These are phyloP conservation scores for Apodospora peruviana DNA, from an alignment of 495 filamentous ascomycete genomes.

Conservation along the genomic window DNA sequence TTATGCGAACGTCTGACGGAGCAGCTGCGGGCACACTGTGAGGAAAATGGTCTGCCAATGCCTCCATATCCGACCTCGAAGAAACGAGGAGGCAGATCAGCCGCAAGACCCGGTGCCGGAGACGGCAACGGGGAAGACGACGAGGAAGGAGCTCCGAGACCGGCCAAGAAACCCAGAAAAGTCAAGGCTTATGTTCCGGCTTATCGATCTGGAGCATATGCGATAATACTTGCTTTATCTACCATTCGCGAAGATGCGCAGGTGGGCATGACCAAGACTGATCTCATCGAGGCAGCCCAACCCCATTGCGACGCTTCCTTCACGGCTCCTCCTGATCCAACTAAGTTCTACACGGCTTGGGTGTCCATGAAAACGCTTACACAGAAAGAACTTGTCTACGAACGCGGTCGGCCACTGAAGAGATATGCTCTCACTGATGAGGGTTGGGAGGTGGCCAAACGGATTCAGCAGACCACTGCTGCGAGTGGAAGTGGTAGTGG, in stretches of 20 bases:
- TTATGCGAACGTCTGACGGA: constrained; percentile 66
- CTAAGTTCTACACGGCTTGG: constrained; percentile 77
- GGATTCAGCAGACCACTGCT: constrained; percentile 44
- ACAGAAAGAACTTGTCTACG: constrained; percentile 69
- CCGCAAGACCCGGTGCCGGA: constrained; percentile 12
- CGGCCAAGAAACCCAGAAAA: constrained; percentile 60
- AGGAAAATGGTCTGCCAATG: constrained; percentile 64
- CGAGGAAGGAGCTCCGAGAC: constrained; percentile 35
- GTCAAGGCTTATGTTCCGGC: constrained; percentile 65
- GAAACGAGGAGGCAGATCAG: constrained; percentile 9
- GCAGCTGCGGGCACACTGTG: constrained; percentile 60
- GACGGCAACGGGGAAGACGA: neutral
- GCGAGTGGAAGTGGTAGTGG: neutral
- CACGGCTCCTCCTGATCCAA: constrained; percentile 59
- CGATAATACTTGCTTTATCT: constrained; percentile 62
- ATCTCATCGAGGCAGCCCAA: constrained; percentile 66
- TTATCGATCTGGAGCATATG: constrained; percentile 69
- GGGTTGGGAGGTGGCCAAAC: constrained; percentile 71
- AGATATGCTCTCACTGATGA: constrained; percentile 71
- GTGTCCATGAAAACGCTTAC: constrained; percentile 75
- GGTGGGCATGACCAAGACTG: constrained; percentile 59
- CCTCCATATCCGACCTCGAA: constrained; percentile 48
- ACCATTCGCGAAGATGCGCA: constrained; percentile 49
- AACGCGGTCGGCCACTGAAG: constrained; percentile 60
- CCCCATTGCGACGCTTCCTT: constrained; percentile 71